Evolutionary conservation across 2,329 filamentous ascomycete species (phyloP).

Genomic region (Plectosphaerella cucumerina): DNA sequence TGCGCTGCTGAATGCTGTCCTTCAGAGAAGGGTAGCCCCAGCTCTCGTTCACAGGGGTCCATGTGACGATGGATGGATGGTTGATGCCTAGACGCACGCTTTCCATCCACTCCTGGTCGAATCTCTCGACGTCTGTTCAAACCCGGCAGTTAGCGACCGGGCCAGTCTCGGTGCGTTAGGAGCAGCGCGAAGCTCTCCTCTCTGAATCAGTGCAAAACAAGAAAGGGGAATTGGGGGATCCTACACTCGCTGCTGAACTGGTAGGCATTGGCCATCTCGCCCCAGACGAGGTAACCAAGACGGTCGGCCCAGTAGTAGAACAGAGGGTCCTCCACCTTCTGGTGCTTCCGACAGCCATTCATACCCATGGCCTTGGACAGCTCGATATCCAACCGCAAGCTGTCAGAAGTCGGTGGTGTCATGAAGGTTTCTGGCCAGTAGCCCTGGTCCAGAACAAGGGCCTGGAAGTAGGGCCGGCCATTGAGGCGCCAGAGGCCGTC

Average conservation of each 20-base stretch:
- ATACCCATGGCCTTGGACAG: conserved; percentile 58
- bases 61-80: conserved; percentile 59
- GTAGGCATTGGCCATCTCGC: conserved; percentile 62
- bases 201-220: too few species aligned
- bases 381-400: conserved; percentile 47
- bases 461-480: conserved; percentile 55
- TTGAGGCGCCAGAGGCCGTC: conserved; percentile 58
- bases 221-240: too few species aligned
- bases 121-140: conserved; percentile 43
- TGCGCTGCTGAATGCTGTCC: conserved; percentile 52
- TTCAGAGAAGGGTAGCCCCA: conserved; percentile 62
- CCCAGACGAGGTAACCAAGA: conserved; percentile 60
- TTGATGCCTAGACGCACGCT: conserved; percentile 61
- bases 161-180: too few species aligned
- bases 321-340: conserved; percentile 58
- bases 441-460: conserved; percentile 56
- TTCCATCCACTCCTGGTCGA: conserved; percentile 62
- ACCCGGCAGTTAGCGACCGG: conserved; percentile 17
- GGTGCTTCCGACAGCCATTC: conserved; percentile 62
- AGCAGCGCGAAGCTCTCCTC: too few species aligned
- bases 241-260: conserved; percentile 46
- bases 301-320: conserved; percentile 60
- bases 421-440: conserved; percentile 60
- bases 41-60: conserved; percentile 62
- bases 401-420: conserved; percentile 47